Conservation (phyloP, 331 rosid genomes). For the Malus hybrid region DNA sequence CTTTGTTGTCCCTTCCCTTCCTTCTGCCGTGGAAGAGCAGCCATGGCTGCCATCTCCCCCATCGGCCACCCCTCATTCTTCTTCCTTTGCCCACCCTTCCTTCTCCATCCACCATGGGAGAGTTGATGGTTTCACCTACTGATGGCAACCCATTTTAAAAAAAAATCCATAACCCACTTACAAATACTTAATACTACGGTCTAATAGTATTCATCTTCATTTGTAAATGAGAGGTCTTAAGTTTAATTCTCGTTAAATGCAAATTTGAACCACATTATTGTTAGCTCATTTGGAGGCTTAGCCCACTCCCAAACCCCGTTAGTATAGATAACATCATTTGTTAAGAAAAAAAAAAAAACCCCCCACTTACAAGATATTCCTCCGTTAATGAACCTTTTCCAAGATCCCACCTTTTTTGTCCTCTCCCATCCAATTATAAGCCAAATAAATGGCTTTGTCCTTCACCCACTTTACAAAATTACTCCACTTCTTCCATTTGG, state of each 20-base stretch:
- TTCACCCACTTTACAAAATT: neutral
- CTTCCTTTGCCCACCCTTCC: neutral
- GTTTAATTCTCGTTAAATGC: no score
- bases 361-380: neutral
- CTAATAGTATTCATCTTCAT: accelerated
- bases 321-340: no score
- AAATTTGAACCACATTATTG: no score
- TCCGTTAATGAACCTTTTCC: neutral
- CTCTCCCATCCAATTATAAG: neutral
- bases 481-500: neutral
- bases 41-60: neutral
- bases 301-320: accelerated
- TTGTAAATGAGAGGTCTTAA: no score
- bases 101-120: neutral
- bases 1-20: no score
- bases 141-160: neutral
- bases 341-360: no score
- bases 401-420: neutral
- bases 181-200: no score
- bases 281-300: no score
- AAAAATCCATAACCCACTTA: no score
- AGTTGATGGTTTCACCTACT: neutral
- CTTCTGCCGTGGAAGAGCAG: no score
- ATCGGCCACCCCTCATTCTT: neutral
- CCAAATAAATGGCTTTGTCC: neutral